Conservation (phyloP, 495 filamentous ascomycete genomes). For the Letharia columbiana region DNA sequence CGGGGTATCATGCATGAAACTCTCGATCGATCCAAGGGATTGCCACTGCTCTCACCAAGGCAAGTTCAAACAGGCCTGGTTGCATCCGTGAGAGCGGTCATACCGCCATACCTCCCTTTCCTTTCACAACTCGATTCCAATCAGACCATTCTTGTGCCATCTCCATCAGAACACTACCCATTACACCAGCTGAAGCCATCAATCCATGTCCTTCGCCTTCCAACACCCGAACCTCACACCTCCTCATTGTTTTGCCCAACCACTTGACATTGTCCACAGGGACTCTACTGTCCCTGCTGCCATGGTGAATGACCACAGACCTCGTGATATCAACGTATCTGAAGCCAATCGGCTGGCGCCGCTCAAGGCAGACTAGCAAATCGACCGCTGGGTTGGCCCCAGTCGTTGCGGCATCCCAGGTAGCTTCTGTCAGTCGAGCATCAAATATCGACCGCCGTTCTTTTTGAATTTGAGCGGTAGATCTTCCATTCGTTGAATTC, state of each 20-base stretch:
- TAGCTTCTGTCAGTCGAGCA: slow-evolving; percentile 74
- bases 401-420: slow-evolving; percentile 89
- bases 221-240: slow-evolving; percentile 83
- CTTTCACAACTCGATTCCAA: slow-evolving; percentile 61
- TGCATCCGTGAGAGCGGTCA: not conserved
- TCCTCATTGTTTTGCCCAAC: slow-evolving; percentile 87
- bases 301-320: slow-evolving; percentile 87
- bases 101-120: slow-evolving; percentile 29
- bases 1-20: slow-evolving; percentile 14
- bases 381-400: slow-evolving; percentile 93
- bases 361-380: slow-evolving; percentile 84
- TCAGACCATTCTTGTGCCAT: slow-evolving; percentile 94
- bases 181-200: slow-evolving; percentile 89
- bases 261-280: slow-evolving; percentile 92
- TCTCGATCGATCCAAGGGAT: not conserved
- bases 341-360: slow-evolving; percentile 87
- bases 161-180: slow-evolving; percentile 88
- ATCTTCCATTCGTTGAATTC: slow-evolving; percentile 3
- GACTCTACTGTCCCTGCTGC: slow-evolving; percentile 81
- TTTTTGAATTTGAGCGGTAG: slow-evolving; percentile 33
- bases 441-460: slow-evolving; percentile 79
- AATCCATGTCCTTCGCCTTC: slow-evolving; percentile 92
- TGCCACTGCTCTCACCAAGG: not conserved
- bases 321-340: slow-evolving; percentile 92
- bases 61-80: not conserved